Evolutionary conservation across 257 asterid species (phyloP).

Genomic region (Plantago elongata): DNA sequence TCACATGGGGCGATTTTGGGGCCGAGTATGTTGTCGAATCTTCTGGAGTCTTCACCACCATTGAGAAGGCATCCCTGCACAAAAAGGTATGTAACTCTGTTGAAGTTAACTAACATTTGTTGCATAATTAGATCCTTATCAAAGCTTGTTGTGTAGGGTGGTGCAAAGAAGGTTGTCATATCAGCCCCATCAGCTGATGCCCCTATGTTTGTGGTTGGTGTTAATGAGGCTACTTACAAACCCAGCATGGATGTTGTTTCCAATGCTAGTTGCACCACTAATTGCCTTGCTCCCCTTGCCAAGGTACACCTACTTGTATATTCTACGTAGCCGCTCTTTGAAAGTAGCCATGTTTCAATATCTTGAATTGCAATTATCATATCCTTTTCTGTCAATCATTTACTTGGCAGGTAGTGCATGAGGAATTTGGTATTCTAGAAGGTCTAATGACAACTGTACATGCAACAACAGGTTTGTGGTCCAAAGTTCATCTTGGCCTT

Average conservation of each 20-base stretch:
- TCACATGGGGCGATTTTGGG: constrained; percentile 96
- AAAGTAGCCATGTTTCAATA: background rate
- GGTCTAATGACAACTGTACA: constrained; percentile 99
- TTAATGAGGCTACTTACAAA: constrained; percentile 75
- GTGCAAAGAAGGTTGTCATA: constrained; percentile 91
- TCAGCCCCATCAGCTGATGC: constrained; percentile 99
- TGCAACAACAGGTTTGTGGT: constrained; percentile 80
- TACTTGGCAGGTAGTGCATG: constrained; percentile 77
- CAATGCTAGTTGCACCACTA: constrained; percentile 98
- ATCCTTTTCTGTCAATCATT: constrained; percentile 9
- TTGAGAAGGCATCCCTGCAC: constrained; percentile 85
- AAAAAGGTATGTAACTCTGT: constrained; percentile 50
- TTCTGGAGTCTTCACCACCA: constrained; percentile 81
- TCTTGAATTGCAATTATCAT: background rate
- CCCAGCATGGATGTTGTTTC: constrained; percentile 96
- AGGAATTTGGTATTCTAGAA: constrained; percentile 93
- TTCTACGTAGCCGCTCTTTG: too few relatives aligned
- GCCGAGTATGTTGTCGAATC: constrained; percentile 90
- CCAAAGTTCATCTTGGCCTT: constrained; percentile 1
- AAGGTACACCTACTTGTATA: constrained; percentile 47
- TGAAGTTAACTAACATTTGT: constrained; percentile 10
- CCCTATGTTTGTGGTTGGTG: constrained; percentile 99
- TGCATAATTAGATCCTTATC: constrained; percentile 13
- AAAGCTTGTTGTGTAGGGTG: constrained; percentile 59
- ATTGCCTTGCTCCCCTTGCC: constrained; percentile 99